Percentiles rank a stretch among this genome's conserved stretches.
Conservation (phyloP, 148 eudicot genomes). For the Talinum fruticosum region DNA sequence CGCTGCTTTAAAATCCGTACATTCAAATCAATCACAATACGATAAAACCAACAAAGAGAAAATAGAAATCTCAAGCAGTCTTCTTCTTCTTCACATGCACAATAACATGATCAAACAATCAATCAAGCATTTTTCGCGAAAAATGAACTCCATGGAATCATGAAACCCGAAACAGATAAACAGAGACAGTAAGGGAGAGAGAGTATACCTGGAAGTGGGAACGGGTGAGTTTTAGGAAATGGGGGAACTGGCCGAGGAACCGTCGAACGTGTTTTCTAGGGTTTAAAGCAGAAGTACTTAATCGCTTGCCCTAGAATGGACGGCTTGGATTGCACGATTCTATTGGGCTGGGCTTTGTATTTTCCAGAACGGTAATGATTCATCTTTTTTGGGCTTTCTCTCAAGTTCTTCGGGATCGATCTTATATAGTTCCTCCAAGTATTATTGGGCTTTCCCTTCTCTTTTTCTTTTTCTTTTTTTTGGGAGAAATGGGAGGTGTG, state of each 20-base stretch:
- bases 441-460: no score
- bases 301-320: constrained; percentile 16
- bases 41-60: not conserved
- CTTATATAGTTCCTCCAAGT: no score
- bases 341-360: not conserved
- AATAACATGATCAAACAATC: not conserved
- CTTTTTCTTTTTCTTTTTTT: no score
- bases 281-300: constrained; percentile 4
- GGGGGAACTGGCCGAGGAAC: constrained; percentile 2
- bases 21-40: not conserved
- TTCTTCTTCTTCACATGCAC: no score
- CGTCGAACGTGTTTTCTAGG: not conserved
- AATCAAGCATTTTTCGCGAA: not conserved
- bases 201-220: constrained; percentile 3
- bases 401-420: no score
- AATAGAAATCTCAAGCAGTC: not conserved
- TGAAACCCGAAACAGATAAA: not conserved
- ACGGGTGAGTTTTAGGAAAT: not conserved
- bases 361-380: no score
- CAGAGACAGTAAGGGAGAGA: not conserved
- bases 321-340: constrained; percentile 13
- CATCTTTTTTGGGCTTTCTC: no score
- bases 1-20: not conserved
- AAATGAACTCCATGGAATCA: not conserved
- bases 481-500: no score